phyloP scores from a whole-genome alignment of 331 rosid species.

The Rosa hybrid region DNA sequence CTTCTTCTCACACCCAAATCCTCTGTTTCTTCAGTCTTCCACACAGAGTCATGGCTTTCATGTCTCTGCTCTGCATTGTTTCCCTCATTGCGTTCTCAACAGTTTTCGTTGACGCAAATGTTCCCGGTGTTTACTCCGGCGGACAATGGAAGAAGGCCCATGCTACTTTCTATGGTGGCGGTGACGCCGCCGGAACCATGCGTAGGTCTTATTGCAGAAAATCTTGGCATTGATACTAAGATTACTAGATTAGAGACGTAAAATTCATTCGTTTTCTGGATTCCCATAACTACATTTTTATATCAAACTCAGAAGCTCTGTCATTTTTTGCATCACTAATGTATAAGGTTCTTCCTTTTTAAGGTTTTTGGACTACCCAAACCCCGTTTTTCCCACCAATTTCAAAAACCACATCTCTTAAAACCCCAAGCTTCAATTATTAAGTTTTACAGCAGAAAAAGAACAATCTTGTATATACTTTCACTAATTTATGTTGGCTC shows the following conservation, averaged over 20 bases:
- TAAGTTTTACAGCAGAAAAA: background rate
- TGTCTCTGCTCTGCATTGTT: constrained; percentile 28
- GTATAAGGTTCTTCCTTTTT: too few species aligned
- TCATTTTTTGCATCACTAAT: too few species aligned
- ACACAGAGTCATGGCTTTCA: constrained; percentile 30
- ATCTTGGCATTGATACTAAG: background rate
- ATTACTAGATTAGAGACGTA: background rate
- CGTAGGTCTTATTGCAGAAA: constrained; percentile 31
- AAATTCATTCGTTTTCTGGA: background rate
- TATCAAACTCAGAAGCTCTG: too few species aligned
- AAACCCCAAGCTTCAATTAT: background rate
- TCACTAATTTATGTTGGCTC: background rate
- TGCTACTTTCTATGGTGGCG: constrained; percentile 90
- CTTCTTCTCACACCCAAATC: constrained; percentile 17
- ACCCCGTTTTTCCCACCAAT: background rate
- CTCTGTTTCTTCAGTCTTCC: background rate
- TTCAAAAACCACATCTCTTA: background rate
- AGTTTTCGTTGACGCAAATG: constrained; percentile 32
- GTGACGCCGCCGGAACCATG: constrained; percentile 93
- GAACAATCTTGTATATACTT: background rate
- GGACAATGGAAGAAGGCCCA: constrained; percentile 75
- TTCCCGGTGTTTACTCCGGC: constrained; percentile 57
- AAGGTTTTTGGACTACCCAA: too few species aligned
- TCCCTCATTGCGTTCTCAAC: constrained; percentile 27
- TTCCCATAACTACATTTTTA: too few species aligned